Evolutionary conservation across 192 early-diverging fungal genomes (phyloP).

Genomic region (Podochytrium sp.): DNA sequence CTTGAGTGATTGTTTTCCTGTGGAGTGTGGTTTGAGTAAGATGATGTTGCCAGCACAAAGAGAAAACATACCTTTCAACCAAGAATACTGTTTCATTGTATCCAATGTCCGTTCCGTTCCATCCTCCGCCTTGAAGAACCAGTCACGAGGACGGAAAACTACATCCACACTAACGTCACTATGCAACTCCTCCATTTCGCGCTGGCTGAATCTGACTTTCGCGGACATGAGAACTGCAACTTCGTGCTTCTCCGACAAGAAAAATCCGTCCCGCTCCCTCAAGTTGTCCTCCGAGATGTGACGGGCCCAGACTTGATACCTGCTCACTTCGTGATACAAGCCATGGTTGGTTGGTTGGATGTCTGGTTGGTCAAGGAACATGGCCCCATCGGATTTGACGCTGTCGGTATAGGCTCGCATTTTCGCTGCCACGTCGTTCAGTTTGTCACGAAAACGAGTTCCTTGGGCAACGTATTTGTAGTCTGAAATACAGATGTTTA

Average conservation of each 20-base stretch:
- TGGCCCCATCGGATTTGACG: neutral
- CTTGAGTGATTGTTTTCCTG: neutral
- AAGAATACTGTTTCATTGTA: neutral
- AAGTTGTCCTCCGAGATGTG: neutral
- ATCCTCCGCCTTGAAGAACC: neutral
- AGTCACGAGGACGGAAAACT: neutral
- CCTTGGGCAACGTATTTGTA: neutral
- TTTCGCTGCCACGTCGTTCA: neutral
- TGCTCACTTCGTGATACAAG: neutral
- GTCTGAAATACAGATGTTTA: neutral
- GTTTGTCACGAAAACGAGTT: slow-evolving; percentile 12
- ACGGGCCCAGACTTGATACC: slow-evolving; percentile 1
- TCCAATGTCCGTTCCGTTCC: neutral
- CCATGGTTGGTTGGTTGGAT: neutral
- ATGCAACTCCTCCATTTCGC: too few relatives aligned
- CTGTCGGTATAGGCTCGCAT: neutral
- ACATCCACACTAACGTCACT: too few relatives aligned
- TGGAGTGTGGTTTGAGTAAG: neutral
- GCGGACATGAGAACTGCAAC: neutral
- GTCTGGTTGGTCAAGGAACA: neutral
- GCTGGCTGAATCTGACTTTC: neutral
- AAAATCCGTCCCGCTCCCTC: slow-evolving; percentile 8
- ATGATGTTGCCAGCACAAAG: neutral
- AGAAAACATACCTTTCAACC: neutral
- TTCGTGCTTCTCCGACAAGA: neutral